A percentile compares a stretch with the other conserved stretches of the same genome.
Evolutionary conservation across 2,329 filamentous ascomycete species (phyloP).

Genomic region (Dactylonectria estremocensis): DNA sequence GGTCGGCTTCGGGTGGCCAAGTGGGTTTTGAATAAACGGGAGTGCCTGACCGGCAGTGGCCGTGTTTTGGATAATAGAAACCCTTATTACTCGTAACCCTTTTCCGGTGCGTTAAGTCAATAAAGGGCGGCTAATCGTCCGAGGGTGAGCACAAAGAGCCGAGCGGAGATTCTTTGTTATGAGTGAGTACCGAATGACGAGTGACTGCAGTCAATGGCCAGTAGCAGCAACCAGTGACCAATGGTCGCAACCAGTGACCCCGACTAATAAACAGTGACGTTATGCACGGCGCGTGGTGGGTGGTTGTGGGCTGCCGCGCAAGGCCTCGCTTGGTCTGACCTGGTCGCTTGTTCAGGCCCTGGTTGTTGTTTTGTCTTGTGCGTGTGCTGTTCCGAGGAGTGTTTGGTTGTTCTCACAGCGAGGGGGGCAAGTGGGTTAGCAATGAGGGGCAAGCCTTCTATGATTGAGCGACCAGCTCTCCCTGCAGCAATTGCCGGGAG

Average conservation of each 20-base stretch:
- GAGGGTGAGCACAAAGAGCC: conserved; percentile 15
- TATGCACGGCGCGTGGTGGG: conserved; percentile 4
- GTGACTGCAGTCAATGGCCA: conserved; percentile 12
- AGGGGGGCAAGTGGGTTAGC: conserved; percentile 3
- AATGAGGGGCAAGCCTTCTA: conserved; percentile 25
- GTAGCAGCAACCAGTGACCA: neutral
- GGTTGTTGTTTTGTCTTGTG: conserved; percentile 25
- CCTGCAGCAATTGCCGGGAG: neutral
- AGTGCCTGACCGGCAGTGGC: conserved; percentile 24
- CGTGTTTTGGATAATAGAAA: conserved; percentile 18
- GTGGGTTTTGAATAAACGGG: conserved; percentile 11
- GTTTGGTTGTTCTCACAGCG: conserved; percentile 20
- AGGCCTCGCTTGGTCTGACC: neutral
- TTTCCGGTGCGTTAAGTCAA: conserved; percentile 13
- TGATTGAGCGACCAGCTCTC: conserved; percentile 2
- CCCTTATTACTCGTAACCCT: neutral
- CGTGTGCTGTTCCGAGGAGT: conserved; percentile 32
- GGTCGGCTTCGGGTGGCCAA: conserved; percentile 7
- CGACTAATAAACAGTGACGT: conserved; percentile 6
- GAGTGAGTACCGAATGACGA: conserved; percentile 18
- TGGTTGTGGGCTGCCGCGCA: conserved; percentile 15
- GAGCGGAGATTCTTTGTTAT: conserved; percentile 23
- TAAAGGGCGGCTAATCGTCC: conserved; percentile 24
- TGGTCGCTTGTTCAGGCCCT: neutral
- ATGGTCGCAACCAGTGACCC: neutral